Percentiles rank a stretch among this genome's conserved stretches.
phyloP scores from a whole-genome alignment of 345 rosid species.

The Salix viminalis region DNA sequence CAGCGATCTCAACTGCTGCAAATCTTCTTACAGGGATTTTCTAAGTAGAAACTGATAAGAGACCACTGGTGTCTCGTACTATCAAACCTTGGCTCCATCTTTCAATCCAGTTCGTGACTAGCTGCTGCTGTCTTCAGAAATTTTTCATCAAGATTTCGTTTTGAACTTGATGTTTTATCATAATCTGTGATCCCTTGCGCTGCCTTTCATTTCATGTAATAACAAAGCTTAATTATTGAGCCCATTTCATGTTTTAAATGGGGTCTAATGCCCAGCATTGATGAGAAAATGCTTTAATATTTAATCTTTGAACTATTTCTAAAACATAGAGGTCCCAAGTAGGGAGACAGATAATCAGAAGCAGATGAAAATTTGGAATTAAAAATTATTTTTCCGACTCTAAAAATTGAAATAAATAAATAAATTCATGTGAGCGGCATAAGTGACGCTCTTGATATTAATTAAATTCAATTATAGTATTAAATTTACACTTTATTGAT shows the following conservation, averaged over 20 bases:
- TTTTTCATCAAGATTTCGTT: neutral
- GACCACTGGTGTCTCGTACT: neutral
- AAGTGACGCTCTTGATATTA: too few species aligned
- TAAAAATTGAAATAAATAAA: too few species aligned
- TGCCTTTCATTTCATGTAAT: neutral
- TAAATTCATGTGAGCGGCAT: too few species aligned
- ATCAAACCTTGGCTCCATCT: neutral
- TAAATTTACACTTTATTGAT: too few species aligned
- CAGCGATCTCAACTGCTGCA: conserved; percentile 81
- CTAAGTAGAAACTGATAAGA: conserved; percentile 4
- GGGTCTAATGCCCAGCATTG: neutral
- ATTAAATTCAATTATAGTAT: too few species aligned
- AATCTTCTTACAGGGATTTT: conserved; percentile 72
- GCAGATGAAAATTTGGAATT: too few species aligned
- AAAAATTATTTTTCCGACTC: too few species aligned
- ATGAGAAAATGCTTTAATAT: too few species aligned
- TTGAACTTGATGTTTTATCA: neutral
- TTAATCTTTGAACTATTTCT: too few species aligned
- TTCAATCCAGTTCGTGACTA: neutral
- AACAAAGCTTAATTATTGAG: neutral
- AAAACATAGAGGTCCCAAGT: too few species aligned
- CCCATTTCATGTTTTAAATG: neutral
- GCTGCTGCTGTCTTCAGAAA: neutral
- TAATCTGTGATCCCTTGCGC: neutral
- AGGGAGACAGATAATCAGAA: too few species aligned